Evolutionary conservation across 2,329 filamentous ascomycete species (phyloP).

Genomic region (Alternaria longipes): DNA sequence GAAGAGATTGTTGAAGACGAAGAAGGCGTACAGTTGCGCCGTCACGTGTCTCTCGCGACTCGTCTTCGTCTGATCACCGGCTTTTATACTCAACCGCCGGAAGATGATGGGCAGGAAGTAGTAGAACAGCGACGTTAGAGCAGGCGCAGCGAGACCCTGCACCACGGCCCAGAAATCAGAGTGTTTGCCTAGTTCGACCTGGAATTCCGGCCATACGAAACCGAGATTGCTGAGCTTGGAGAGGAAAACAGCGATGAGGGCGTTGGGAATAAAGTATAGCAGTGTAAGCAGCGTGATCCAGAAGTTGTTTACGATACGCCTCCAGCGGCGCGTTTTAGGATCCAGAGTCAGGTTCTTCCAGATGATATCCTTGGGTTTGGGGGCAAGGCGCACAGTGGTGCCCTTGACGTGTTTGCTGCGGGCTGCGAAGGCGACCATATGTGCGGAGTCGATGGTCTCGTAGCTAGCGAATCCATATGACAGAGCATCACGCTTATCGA

Average conservation of each 20-base stretch:
- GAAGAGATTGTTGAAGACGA: constrained; percentile 95
- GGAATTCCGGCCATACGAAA: constrained; percentile 79
- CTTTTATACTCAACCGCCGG: constrained; percentile 81
- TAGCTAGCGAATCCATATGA: constrained; percentile 96
- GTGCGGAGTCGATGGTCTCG: constrained; percentile 85
- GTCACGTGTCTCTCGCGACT: constrained; percentile 91
- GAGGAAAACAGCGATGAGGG: constrained; percentile 91
- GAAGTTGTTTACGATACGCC: constrained; percentile 79
- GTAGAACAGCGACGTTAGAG: constrained; percentile 86
- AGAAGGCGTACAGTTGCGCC: constrained; percentile 91
- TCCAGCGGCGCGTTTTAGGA: constrained; percentile 73
- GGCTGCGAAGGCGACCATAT: constrained; percentile 83
- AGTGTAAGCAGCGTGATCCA: constrained; percentile 85
- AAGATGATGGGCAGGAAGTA: constrained; percentile 90
- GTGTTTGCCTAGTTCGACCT: constrained; percentile 68
- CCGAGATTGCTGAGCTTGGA: constrained; percentile 85
- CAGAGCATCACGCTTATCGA: constrained; percentile 89
- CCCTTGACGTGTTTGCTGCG: constrained; percentile 83
- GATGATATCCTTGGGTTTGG: constrained; percentile 89
- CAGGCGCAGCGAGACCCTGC: constrained; percentile 90
- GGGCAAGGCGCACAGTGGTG: constrained; percentile 79
- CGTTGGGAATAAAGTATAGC: constrained; percentile 90
- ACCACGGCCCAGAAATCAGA: constrained; percentile 81
- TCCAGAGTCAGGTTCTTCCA: constrained; percentile 90
- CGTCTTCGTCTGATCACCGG: constrained; percentile 91